phyloP scores from a whole-genome alignment of 768 basidiomycete genomes.

The Gloeopeniophorella convolvens region DNA sequence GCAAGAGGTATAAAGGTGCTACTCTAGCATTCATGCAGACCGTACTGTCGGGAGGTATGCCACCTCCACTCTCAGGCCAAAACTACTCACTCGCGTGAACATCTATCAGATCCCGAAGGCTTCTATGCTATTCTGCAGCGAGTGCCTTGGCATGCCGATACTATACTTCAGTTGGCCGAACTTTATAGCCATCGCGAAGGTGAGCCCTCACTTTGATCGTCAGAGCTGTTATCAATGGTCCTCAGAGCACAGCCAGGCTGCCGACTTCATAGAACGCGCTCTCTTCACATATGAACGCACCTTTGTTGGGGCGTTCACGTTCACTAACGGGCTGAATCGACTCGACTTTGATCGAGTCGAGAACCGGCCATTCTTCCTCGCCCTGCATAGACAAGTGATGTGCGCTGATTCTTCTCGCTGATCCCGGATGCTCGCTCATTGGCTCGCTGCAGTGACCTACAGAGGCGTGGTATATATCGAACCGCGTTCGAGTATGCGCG shows the following conservation, averaged over 20 bases:
- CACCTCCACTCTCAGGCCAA: not conserved
- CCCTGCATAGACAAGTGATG: conserved; percentile 77
- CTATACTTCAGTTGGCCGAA: conserved; percentile 79
- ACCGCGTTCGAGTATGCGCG: conserved; percentile 90
- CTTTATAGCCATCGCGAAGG: conserved; percentile 86
- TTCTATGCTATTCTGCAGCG: conserved; percentile 70
- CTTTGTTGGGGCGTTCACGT: conserved; percentile 80
- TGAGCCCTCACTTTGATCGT: conserved; percentile 25
- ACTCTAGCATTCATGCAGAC: conserved; percentile 76
- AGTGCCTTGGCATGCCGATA: conserved; percentile 90
- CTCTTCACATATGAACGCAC: conserved; percentile 90
- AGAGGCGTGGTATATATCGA: conserved; percentile 81
- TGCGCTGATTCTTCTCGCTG: conserved; percentile 31
- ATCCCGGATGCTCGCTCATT: not conserved
- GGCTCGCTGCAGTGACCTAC: conserved; percentile 53
- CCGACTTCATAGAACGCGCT: conserved; percentile 88
- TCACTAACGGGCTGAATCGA: conserved; percentile 73
- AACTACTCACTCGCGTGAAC: not conserved
- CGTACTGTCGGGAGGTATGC: conserved; percentile 75
- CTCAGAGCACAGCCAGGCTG: conserved; percentile 73
- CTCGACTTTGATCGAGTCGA: conserved; percentile 89
- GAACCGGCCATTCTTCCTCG: conserved; percentile 89
- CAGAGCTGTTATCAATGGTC: not conserved
- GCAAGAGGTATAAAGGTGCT: conserved; percentile 74
- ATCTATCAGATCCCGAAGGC: conserved; percentile 58